These are phyloP conservation scores for Leishmania mexicana DNA, from an alignment of 208 protist species.

Conservation along the genomic window DNA sequence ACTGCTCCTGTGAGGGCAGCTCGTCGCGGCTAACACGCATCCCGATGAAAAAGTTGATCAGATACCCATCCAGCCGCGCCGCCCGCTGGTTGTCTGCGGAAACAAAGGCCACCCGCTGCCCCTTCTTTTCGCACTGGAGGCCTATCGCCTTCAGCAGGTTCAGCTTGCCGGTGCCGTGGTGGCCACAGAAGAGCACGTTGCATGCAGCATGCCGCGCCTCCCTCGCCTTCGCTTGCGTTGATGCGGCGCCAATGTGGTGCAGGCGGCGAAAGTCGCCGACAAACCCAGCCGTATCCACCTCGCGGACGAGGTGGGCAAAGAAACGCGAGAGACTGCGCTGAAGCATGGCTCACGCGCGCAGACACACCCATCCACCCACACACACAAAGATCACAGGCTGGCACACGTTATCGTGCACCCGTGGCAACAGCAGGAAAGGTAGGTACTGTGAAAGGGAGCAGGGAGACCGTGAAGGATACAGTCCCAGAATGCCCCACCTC, in stretches of 20 bases:
- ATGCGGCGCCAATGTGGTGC: constrained; percentile 36
- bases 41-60: constrained; percentile 83
- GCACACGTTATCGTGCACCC: background rate
- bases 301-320: constrained; percentile 60
- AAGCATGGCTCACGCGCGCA: constrained; percentile 21
- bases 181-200: constrained; percentile 83
- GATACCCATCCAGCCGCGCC: constrained; percentile 62
- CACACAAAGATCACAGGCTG: background rate
- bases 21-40: constrained; percentile 75
- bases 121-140: constrained; percentile 51
- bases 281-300: constrained; percentile 81
- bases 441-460: background rate
- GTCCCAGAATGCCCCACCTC: too few relatives aligned
- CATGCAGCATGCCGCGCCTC: constrained; percentile 34
- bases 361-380: constrained; percentile 6
- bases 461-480: background rate
- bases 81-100: constrained; percentile 70
- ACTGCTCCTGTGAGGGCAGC: constrained; percentile 86
- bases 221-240: constrained; percentile 43
- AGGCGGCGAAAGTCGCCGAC: constrained; percentile 62
- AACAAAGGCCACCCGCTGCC: constrained; percentile 68
- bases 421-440: background rate
- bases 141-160: constrained; percentile 80
- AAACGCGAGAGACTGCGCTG: constrained; percentile 3
- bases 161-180: constrained; percentile 81